Conservation (phyloP, 495 filamentous ascomycete species). For the Diplogelasinospora grovesii region DNA sequence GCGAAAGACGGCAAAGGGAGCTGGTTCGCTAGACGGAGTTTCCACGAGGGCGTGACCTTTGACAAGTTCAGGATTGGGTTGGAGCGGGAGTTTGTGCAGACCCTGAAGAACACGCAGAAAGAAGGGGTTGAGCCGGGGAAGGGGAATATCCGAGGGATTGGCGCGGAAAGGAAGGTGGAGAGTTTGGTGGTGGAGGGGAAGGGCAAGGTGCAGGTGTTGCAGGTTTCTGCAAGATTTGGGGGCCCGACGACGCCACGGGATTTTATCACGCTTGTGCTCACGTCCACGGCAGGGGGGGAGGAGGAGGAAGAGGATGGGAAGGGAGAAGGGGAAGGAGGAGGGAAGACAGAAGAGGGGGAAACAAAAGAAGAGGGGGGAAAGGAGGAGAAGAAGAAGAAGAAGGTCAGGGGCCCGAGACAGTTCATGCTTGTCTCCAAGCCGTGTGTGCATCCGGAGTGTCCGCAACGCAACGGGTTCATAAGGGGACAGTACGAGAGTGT, state of each 20-base stretch:
- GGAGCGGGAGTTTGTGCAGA: conserved; percentile 56
- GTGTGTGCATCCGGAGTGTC: conserved; percentile 65
- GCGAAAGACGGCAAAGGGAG: conserved; percentile 74
- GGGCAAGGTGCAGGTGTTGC: conserved; percentile 64
- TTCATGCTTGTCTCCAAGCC: conserved; percentile 87
- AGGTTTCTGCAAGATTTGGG: conserved; percentile 83
- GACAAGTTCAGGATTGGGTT: conserved; percentile 56
- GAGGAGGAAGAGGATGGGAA: background rate
- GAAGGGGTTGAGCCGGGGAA: conserved; percentile 45
- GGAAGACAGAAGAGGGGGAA: background rate
- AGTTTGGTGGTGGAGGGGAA: conserved; percentile 44
- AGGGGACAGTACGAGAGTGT: conserved; percentile 86
- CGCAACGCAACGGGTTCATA: conserved; percentile 61
- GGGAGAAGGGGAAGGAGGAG: too few relatives aligned
- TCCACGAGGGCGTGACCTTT: conserved; percentile 68
- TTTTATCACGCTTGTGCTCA: conserved; percentile 73
- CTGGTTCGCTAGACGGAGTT: conserved; percentile 84
- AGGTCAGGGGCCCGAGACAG: conserved; percentile 48
- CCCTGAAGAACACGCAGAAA: conserved; percentile 46
- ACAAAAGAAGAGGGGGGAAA: conserved; percentile 2
- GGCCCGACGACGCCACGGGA: conserved; percentile 82
- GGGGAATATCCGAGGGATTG: conserved; percentile 75
- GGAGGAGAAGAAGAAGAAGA: background rate
- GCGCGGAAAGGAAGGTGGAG: conserved; percentile 68
- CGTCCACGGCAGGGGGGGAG: conserved; percentile 27